phyloP scores from a whole-genome alignment of 768 basidiomycete genomes.

The Auricularia auricula-judae region DNA sequence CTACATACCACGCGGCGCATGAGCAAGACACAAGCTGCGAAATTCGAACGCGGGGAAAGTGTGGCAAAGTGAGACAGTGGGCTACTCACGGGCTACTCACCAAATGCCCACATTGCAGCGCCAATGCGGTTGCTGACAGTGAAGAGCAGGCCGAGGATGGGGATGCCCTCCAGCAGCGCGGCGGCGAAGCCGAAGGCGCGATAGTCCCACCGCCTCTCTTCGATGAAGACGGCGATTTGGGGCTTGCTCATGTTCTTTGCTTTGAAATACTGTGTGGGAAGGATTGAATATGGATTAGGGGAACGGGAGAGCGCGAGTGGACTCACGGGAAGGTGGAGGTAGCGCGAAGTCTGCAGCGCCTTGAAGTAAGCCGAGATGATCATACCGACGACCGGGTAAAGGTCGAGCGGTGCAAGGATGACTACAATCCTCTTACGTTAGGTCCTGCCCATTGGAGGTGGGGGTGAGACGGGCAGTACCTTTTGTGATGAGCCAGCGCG shows the following conservation, averaged over 20 bases:
- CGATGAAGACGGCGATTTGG: constrained; percentile 66
- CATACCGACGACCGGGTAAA: constrained; percentile 63
- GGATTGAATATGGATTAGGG: neutral
- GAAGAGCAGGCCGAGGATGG: constrained; percentile 72
- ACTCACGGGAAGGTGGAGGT: constrained; percentile 58
- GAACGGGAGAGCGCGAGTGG: neutral
- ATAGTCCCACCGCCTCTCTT: constrained; percentile 88
- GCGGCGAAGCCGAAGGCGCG: constrained; percentile 80
- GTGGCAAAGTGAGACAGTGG: neutral
- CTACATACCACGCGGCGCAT: constrained; percentile 5
- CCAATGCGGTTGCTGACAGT: constrained; percentile 81
- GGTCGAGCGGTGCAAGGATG: constrained; percentile 46
- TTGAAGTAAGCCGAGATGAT: constrained; percentile 52
- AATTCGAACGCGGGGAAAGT: neutral
- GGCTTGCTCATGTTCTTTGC: constrained; percentile 69
- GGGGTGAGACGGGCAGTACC: constrained; percentile 20
- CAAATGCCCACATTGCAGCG: constrained; percentile 90
- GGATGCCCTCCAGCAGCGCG: constrained; percentile 69
- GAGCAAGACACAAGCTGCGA: neutral
- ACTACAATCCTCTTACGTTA: constrained; percentile 24
- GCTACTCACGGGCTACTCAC: constrained; percentile 29
- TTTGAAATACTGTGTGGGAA: constrained; percentile 55
- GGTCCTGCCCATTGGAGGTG: neutral
- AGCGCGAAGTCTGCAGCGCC: constrained; percentile 52
- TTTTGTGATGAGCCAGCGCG: constrained; percentile 34